Evolutionary conservation across 1,284 basidiomycete genomes (phyloP).

Genomic region (Cutaneotrichosporon mucoides): DNA sequence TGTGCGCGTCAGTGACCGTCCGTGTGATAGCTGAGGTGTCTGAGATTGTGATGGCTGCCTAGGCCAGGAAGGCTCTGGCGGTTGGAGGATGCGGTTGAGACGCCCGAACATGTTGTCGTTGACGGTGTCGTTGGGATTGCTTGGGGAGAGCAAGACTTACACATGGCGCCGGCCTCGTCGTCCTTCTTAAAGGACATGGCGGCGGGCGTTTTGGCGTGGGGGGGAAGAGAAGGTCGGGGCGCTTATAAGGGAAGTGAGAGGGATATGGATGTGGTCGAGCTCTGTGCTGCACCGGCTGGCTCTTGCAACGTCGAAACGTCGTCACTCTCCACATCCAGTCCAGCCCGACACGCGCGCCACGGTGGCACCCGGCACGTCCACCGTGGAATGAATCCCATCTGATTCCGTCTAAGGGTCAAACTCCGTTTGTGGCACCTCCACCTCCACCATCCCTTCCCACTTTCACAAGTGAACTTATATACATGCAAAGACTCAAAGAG

Average conservation of each 20-base stretch:
- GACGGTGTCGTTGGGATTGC: background rate
- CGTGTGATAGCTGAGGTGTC: background rate
- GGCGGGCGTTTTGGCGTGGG: constrained; percentile 1
- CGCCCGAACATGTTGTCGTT: background rate
- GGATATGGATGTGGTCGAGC: background rate
- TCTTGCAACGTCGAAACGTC: background rate
- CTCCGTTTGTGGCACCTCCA: constrained; percentile 4
- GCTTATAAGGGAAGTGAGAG: background rate
- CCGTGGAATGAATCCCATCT: background rate
- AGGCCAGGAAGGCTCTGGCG: background rate
- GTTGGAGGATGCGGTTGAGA: background rate
- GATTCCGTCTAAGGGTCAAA: constrained; percentile 3
- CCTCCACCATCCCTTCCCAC: too few species aligned
- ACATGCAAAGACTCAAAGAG: background rate
- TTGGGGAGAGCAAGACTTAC: constrained; percentile 27
- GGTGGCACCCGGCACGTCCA: background rate
- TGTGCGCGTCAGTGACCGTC: constrained; percentile 14
- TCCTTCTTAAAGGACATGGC: constrained; percentile 76
- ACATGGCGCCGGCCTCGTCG: constrained; percentile 68
- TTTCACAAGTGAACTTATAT: background rate
- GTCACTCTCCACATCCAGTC: background rate
- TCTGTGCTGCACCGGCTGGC: background rate
- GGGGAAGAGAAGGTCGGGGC: background rate
- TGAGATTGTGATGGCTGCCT: background rate
- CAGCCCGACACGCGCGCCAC: background rate